Conservation (phyloP, 1,284 basidiomycete genomes). For the Leccinum subfulvum region DNA sequence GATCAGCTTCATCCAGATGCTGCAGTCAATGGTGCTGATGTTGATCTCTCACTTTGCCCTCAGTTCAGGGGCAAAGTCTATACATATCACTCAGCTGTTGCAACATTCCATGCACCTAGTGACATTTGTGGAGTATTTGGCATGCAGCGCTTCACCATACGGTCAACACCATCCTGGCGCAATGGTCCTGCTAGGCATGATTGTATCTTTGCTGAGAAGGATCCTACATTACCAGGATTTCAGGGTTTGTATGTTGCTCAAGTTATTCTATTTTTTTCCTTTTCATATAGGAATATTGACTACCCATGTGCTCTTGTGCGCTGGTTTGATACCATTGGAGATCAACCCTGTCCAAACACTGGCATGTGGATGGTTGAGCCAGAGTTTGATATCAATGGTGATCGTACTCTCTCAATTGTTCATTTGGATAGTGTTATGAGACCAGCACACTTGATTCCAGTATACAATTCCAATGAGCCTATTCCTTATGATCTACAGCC, state of each 20-base stretch:
- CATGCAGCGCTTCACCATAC: not conserved
- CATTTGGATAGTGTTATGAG: not conserved
- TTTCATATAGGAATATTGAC: not conserved
- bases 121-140: not conserved
- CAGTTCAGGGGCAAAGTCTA: not conserved
- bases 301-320: not conserved
- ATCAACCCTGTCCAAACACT: not conserved
- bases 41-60: not conserved
- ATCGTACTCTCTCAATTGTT: not conserved
- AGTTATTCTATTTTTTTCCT: not conserved
- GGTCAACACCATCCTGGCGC: not conserved
- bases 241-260: not conserved
- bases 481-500: not conserved
- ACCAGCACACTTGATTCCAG: not conserved
- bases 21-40: not conserved
- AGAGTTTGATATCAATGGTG: not conserved
- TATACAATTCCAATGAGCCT: not conserved
- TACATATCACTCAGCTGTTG: not conserved
- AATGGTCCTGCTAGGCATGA: not conserved
- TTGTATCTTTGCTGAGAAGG: not conserved
- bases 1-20: not conserved
- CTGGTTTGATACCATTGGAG: not conserved
- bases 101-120: not conserved
- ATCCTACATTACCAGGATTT: not conserved
- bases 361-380: not conserved